A percentile compares a stretch with the other conserved stretches of the same genome.
phyloP scores from a whole-genome alignment of 768 basidiomycete genomes.

The Phanerochaete carnosa region DNA sequence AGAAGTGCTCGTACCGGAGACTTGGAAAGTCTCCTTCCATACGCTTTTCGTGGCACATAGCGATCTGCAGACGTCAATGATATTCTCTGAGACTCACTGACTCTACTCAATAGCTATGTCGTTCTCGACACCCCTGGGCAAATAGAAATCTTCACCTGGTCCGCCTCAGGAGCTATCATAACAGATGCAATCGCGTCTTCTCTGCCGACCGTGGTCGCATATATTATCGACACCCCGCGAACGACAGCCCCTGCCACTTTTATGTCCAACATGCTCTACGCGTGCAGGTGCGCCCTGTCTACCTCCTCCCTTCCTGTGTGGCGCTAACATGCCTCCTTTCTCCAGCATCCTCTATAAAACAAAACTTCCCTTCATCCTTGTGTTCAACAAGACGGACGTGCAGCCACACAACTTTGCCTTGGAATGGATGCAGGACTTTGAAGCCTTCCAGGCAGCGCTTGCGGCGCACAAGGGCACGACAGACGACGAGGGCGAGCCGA shows the following conservation, averaged over 20 bases:
- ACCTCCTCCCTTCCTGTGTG: not conserved
- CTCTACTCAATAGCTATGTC: slow-evolving; percentile 60
- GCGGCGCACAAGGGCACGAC: slow-evolving; percentile 62
- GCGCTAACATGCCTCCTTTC: not conserved
- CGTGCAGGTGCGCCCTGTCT: slow-evolving; percentile 69
- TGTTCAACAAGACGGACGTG: slow-evolving; percentile 98
- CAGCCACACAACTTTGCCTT: slow-evolving; percentile 86
- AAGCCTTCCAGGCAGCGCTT: slow-evolving; percentile 88
- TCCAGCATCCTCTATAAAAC: slow-evolving; percentile 95
- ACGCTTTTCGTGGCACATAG: not conserved
- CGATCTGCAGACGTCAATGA: too few relatives aligned
- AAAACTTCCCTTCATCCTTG: slow-evolving; percentile 92
- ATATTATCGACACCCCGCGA: slow-evolving; percentile 95
- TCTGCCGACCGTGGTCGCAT: slow-evolving; percentile 92
- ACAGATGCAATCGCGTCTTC: slow-evolving; percentile 95
- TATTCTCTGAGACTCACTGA: not conserved
- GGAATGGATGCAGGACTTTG: slow-evolving; percentile 99
- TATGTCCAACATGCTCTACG: slow-evolving; percentile 99
- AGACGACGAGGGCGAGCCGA: slow-evolving; percentile 86
- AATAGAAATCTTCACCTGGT: slow-evolving; percentile 99
- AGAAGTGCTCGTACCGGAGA: too few relatives aligned
- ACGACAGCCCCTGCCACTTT: slow-evolving; percentile 95
- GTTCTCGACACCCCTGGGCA: slow-evolving; percentile 97
- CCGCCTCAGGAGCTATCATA: slow-evolving; percentile 97
- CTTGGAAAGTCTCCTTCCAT: too few relatives aligned